A percentile compares a stretch with the other conserved stretches of the same genome.
Conservation (phyloP, 176 grass and related monocot genomes). For the Tillandsia leiboldiana region DNA sequence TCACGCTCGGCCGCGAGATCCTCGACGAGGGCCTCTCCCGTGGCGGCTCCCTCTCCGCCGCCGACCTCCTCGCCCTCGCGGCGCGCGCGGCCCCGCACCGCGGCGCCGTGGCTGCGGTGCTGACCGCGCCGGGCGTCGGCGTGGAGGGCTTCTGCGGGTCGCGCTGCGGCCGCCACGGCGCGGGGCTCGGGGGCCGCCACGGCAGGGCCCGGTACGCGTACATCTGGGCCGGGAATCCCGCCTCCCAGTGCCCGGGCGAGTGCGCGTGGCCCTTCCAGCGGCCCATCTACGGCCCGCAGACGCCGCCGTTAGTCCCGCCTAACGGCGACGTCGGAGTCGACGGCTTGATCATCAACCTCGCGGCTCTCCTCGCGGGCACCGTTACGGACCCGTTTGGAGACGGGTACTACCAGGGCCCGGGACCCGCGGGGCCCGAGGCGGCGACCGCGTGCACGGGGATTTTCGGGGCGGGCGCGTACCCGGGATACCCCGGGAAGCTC, state of each 20-base stretch:
- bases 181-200: slow-evolving; percentile 26
- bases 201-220: slow-evolving; percentile 36
- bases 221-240: slow-evolving; percentile 74
- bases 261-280: slow-evolving; percentile 93
- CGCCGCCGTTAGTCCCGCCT: slow-evolving; percentile 45
- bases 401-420: slow-evolving; percentile 67
- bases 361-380: slow-evolving; percentile 54
- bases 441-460: slow-evolving; percentile 62
- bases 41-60: slow-evolving; percentile 29
- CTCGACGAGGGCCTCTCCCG: slow-evolving; percentile 33
- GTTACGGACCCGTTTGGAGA: slow-evolving; percentile 74
- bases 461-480: slow-evolving; percentile 62
- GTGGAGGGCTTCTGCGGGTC: slow-evolving; percentile 56
- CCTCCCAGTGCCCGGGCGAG: slow-evolving; percentile 61
- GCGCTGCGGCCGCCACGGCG: slow-evolving; percentile 53
- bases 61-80: slow-evolving; percentile 32
- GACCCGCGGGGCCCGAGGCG: slow-evolving; percentile 41
- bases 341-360: slow-evolving; percentile 67
- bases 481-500: slow-evolving; percentile 65
- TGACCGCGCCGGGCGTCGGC: slow-evolving; percentile 54
- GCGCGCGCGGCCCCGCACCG: slow-evolving; percentile 48
- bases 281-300: slow-evolving; percentile 49
- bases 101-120: slow-evolving; percentile 40
- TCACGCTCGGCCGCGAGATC: slow-evolving; percentile 50
- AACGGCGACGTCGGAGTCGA: slow-evolving; percentile 64